Percentiles rank a stretch among this genome's conserved stretches.
phyloP scores from a whole-genome alignment of 805 yeast genomes.

The Metschnikowia henanensis region DNA sequence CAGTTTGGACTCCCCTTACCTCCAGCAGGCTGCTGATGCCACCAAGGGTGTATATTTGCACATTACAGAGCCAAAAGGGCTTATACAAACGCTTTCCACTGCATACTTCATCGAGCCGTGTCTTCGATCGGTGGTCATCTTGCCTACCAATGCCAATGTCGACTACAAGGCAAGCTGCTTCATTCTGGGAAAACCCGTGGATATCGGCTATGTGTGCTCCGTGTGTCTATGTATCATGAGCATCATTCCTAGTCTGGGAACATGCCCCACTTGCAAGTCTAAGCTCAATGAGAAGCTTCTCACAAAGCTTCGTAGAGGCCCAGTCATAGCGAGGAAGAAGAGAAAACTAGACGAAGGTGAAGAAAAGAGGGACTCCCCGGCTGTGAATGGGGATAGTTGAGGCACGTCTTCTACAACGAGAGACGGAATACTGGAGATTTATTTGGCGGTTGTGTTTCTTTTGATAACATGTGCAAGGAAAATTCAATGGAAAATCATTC shows the following conservation, averaged over 20 bases:
- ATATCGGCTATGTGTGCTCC: constrained; percentile 92
- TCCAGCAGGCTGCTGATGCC: constrained; percentile 95
- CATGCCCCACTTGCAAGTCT: constrained; percentile 88
- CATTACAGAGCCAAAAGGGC: constrained; percentile 67
- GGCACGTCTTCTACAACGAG: background rate
- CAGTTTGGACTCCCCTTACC: constrained; percentile 61
- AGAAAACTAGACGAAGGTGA: constrained; percentile 13
- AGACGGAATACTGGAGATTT: background rate
- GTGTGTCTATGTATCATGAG: constrained; percentile 87
- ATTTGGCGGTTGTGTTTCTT: background rate
- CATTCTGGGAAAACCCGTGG: constrained; percentile 85
- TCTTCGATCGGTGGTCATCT: constrained; percentile 68
- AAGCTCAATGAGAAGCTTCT: constrained; percentile 67
- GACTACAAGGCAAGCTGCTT: constrained; percentile 96
- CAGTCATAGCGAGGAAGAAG: constrained; percentile 47
- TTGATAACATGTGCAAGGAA: no score
- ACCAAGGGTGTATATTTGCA: constrained; percentile 86
- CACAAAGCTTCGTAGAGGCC: constrained; percentile 56
- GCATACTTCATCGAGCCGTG: constrained; percentile 88
- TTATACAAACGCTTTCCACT: constrained; percentile 77
- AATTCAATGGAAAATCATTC: no score
- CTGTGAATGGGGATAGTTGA: background rate
- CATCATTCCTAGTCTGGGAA: constrained; percentile 59
- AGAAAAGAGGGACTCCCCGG: background rate
- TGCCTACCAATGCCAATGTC: constrained; percentile 82